Percentiles rank a stretch among this genome's conserved stretches.
phyloP scores from a whole-genome alignment of 495 filamentous ascomycete species.

The Talaromyces proteolyticus region DNA sequence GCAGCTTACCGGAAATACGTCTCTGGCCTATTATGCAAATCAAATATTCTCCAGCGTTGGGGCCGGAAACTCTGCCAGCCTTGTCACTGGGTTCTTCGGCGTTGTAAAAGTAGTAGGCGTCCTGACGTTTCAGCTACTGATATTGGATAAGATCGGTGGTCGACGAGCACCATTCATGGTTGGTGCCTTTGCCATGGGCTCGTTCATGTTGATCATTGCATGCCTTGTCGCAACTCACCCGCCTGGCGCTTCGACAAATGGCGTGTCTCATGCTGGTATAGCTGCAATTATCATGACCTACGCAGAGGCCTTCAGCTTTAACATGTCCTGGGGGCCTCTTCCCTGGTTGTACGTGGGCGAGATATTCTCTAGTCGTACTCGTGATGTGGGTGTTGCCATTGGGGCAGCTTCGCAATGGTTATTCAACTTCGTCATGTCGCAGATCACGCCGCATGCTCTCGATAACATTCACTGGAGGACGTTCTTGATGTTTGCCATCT shows the following conservation, averaged over 20 bases:
- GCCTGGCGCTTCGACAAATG: conserved; percentile 20
- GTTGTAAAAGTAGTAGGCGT: conserved; percentile 40
- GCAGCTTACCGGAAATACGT: conserved; percentile 43
- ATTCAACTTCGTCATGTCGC: conserved; percentile 50
- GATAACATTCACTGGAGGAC: conserved; percentile 45
- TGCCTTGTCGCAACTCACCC: conserved; percentile 38
- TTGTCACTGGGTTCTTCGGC: conserved; percentile 45
- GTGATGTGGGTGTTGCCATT: conserved; percentile 38
- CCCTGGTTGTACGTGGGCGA: conserved; percentile 41
- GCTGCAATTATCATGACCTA: conserved; percentile 47
- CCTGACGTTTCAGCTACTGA: conserved; percentile 35
- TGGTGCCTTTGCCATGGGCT: conserved; percentile 44
- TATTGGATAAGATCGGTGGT: conserved; percentile 44
- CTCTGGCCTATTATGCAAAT: conserved; percentile 41
- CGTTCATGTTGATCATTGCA: conserved; percentile 48
- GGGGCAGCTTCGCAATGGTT: conserved; percentile 48
- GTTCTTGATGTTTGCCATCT: conserved; percentile 52
- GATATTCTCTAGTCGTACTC: conserved; percentile 48
- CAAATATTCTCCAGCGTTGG: conserved; percentile 43
- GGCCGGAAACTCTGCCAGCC: conserved; percentile 29
- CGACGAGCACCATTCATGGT: conserved; percentile 47
- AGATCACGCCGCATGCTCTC: conserved; percentile 46
- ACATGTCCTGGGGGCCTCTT: conserved; percentile 30
- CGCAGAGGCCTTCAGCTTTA: conserved; percentile 39
- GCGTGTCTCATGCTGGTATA: conserved; percentile 30